phyloP scores from a whole-genome alignment of 371 early-diverging fungal species.

The Polyrhizophydium stewartii region DNA sequence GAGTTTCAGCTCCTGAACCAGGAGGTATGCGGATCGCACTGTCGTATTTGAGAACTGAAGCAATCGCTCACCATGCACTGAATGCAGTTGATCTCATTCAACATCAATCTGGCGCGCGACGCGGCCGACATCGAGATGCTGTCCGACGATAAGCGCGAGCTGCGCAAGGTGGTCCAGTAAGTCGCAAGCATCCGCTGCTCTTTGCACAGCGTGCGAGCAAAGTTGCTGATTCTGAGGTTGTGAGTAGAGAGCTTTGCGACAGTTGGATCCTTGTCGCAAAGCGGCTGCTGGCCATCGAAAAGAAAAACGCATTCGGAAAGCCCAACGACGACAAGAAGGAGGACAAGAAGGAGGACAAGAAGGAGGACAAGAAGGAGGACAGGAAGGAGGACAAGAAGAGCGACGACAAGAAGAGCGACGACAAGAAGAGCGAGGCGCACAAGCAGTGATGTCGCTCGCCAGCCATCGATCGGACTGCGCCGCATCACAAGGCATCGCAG shows the following conservation, averaged over 20 bases:
- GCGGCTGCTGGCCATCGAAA: slow-evolving; percentile 27
- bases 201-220: neutral
- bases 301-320: slow-evolving; percentile 16
- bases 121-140: slow-evolving; percentile 37
- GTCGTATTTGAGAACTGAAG: neutral
- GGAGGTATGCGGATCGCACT: slow-evolving; percentile 20
- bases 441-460: too few relatives aligned
- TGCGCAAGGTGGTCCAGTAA: slow-evolving; percentile 31
- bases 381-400: too few relatives aligned
- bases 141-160: slow-evolving; percentile 37
- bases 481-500: too few relatives aligned
- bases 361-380: too few relatives aligned
- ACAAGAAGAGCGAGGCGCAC: too few relatives aligned
- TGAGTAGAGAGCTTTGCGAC: slow-evolving; percentile 22
- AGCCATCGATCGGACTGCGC: too few relatives aligned
- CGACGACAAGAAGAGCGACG: too few relatives aligned
- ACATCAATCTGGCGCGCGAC: slow-evolving; percentile 37
- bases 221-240: neutral
- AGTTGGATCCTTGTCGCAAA: slow-evolving; percentile 33
- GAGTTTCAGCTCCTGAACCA: slow-evolving; percentile 29
- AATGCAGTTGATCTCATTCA: slow-evolving; percentile 33
- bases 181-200: neutral
- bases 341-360: too few relatives aligned
- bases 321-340: slow-evolving; percentile 1
- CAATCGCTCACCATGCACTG: neutral